Evolutionary conservation across 2,329 filamentous ascomycete genomes (phyloP).

Genomic region (Zasmidium angulare): DNA sequence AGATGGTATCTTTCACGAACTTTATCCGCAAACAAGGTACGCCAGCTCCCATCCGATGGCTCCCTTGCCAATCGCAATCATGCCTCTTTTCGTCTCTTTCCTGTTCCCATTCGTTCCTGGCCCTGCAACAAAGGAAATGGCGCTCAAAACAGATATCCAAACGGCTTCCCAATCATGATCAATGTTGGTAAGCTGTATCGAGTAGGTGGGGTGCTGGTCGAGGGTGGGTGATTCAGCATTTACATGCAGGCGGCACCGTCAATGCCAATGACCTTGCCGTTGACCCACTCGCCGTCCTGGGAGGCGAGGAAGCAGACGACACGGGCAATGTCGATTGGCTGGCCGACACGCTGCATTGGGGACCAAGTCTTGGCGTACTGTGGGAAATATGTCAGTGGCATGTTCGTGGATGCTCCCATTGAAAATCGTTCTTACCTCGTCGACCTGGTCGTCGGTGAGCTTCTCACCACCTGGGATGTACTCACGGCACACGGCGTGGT

Average conservation of each 20-base stretch:
- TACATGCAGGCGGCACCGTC: constrained; percentile 43
- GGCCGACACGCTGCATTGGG: constrained; percentile 63
- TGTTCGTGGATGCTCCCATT: not conserved
- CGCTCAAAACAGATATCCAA: constrained; percentile 1
- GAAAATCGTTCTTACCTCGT: constrained; percentile 41
- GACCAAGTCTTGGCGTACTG: constrained; percentile 65
- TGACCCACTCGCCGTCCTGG: constrained; percentile 58
- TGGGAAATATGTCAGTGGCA: constrained; percentile 11
- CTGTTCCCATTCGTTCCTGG: not conserved
- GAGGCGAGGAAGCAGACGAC: constrained; percentile 62
- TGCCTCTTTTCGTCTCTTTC: not conserved
- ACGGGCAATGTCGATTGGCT: constrained; percentile 67
- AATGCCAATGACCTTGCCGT: constrained; percentile 55
- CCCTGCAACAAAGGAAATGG: not conserved
- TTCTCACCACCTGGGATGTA: constrained; percentile 61
- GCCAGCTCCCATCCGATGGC: not conserved
- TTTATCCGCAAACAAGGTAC: not conserved
- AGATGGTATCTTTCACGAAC: not conserved
- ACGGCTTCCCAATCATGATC: not conserved
- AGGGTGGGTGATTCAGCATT: constrained; percentile 10
- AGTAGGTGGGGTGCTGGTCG: not conserved
- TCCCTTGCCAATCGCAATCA: not conserved
- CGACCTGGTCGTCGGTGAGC: constrained; percentile 57
- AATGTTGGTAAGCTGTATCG: not conserved
- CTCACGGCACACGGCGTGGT: constrained; percentile 64